Base-by-base conservation (phyloP, 2,329 filamentous ascomycete species). In the Diatrype stigma region DNA sequence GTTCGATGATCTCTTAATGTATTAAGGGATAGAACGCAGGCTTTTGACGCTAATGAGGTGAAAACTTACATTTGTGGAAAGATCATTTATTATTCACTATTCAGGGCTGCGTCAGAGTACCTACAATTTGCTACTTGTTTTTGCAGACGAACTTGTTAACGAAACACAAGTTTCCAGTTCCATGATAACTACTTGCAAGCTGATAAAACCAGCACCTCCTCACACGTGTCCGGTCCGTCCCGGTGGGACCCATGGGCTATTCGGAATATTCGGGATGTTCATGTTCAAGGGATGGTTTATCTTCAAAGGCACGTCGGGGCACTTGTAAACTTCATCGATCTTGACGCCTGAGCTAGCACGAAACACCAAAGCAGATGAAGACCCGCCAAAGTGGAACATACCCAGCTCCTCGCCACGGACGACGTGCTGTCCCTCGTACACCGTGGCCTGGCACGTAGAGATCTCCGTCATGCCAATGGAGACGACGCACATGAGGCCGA, bases 401-500 rank as follows among this genome's bases (percentile, higher is more conserved):
- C 38, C 38, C 38, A 42, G 19, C 38, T 42, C 38, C n/a, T 42
- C 38, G n/a, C 38, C 38, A 19, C 19, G n/a, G 38, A 19, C 12
- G 8, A 42, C 38, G 30, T 48, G 45, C 19, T 45, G 38, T 44
- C 45, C 49, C 45, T 47, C 35, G 37, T 14, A 37, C 32, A 51
- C 45, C 23, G 45, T 48, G 38, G 26, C 23, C 38, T 48, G 22
- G 45, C 49, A 51, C 17, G 45, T 48, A 22, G 49, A 51, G 12
- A 51, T 34, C 44, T 51, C 49, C 21, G 49, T 34, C 49, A 51
- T 51, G 45, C 49, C 49, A 22, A 47, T 26, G n/a, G 38, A 21
- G n/a, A 42, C 19, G 38, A 42, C n/a, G 19, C 38, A 42, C 38
- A 42, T 42, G 44, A 45, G 16, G 35, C 38, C 26, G 38, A 46